phyloP scores from a whole-genome alignment of 805 yeast species.

The Kazachstania martiniae region DNA sequence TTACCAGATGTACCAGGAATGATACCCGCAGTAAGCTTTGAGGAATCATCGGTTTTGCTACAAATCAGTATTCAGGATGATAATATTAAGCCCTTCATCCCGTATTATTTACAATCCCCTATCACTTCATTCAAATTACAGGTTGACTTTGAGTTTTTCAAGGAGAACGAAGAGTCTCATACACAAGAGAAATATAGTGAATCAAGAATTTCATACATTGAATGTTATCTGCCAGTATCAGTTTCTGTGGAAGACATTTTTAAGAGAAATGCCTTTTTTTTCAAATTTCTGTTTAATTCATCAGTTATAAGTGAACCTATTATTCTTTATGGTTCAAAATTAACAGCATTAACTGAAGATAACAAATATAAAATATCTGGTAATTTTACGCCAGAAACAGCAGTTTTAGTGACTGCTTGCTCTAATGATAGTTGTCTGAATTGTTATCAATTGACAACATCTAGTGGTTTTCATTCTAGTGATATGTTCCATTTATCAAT shows the following conservation, averaged over 20 bases:
- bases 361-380: constrained; percentile 13
- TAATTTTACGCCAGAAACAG: constrained; percentile 10
- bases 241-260: constrained; percentile 27
- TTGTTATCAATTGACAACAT: constrained; percentile 16
- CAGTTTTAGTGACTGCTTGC: constrained; percentile 12
- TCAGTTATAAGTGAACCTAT: constrained; percentile 18
- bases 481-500: constrained; percentile 18
- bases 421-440: constrained; percentile 17
- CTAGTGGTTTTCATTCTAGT: constrained; percentile 7
- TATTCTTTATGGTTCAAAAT: constrained; percentile 11
- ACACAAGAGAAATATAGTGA: too few relatives aligned
- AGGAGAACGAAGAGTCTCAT: too few relatives aligned
- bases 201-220: constrained; percentile 5
- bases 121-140: constrained; percentile 11
- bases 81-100: constrained; percentile 3
- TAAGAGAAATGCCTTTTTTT: constrained; percentile 18
- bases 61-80: not conserved
- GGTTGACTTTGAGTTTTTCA: too few relatives aligned
- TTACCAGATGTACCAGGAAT: not conserved
- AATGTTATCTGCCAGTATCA: constrained; percentile 19
- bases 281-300: constrained; percentile 22
- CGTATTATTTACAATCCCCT: constrained; percentile 11
- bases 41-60: not conserved
- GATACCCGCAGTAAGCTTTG: constrained; percentile 2
- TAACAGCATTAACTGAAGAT: constrained; percentile 5